phyloP scores from a whole-genome alignment of 495 filamentous ascomycete genomes.

The Thermochaetoides thermophila region DNA sequence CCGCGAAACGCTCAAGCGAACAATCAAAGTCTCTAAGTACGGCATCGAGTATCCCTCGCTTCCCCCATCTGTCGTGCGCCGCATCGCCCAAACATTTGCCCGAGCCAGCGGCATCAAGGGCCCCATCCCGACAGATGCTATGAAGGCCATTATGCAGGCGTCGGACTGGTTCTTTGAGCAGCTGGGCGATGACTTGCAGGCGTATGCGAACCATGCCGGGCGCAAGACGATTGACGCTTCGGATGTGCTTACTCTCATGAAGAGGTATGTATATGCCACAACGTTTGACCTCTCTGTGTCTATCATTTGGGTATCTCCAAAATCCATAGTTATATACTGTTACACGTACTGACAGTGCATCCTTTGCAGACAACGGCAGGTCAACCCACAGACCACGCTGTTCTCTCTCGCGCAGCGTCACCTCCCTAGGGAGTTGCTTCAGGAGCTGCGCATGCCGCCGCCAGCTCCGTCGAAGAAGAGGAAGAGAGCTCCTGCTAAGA shows the following conservation, averaged over 20 bases:
- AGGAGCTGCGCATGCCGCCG: conserved; percentile 62
- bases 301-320: conserved; percentile 13
- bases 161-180: conserved; percentile 87
- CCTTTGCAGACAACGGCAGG: conserved; percentile 59
- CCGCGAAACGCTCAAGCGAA: conserved; percentile 27
- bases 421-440: conserved; percentile 68
- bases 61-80: conserved; percentile 54
- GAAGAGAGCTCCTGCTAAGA: conserved; percentile 4
- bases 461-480: conserved; percentile 21
- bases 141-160: conserved; percentile 60
- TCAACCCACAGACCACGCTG: conserved; percentile 52
- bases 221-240: conserved; percentile 75
- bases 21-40: conserved; percentile 50
- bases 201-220: conserved; percentile 67
- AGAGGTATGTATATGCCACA: conserved; percentile 41
- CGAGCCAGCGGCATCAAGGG: conserved; percentile 46
- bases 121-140: conserved; percentile 54
- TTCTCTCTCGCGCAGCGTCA: conserved; percentile 74
- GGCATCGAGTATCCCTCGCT: conserved; percentile 65
- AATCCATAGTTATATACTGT: conserved; percentile 19
- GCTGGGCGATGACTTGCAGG: conserved; percentile 58
- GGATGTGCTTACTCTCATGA: conserved; percentile 69
- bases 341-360: conserved; percentile 4
- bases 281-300: too few species aligned
- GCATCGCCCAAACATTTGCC: conserved; percentile 56